A percentile compares a stretch with the other conserved stretches of the same genome.
These are phyloP conservation scores for Paradendryphiella salina DNA, from an alignment of 2,329 filamentous ascomycete species.

Conservation along the genomic window DNA sequence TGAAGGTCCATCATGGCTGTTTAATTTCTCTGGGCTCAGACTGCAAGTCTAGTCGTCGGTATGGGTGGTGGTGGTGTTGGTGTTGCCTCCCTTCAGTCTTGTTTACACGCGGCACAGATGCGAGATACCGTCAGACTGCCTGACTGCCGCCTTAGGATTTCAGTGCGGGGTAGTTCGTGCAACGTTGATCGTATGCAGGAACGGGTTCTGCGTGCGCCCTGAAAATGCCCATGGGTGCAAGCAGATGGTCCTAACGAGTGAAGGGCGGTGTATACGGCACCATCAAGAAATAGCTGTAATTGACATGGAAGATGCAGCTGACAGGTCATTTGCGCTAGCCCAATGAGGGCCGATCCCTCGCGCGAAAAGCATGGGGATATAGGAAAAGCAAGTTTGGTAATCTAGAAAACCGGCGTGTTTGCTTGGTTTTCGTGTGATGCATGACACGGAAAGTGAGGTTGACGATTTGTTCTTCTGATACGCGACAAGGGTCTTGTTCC, in stretches of 20 bases:
- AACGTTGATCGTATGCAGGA: neutral
- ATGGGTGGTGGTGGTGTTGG: neutral
- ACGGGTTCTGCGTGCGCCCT: neutral
- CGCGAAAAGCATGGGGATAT: conserved; percentile 9
- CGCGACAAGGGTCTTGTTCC: conserved; percentile 7
- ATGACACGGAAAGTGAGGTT: conserved; percentile 11
- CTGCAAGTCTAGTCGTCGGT: neutral
- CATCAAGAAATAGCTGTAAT: neutral
- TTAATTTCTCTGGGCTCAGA: neutral
- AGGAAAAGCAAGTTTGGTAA: conserved; percentile 12
- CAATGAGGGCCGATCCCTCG: conserved; percentile 3
- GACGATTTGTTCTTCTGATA: conserved; percentile 6
- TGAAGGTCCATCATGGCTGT: conserved; percentile 14
- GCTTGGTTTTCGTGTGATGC: conserved; percentile 5
- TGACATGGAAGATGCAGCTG: conserved; percentile 10
- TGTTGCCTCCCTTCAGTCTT: neutral
- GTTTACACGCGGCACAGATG: neutral
- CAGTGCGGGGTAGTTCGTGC: conserved; percentile 8
- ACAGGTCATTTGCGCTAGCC: conserved; percentile 12
- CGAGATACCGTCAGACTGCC: conserved; percentile 4
- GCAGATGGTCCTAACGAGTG: neutral
- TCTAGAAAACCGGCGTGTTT: conserved; percentile 10
- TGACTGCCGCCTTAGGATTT: conserved; percentile 1
- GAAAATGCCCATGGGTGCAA: neutral
- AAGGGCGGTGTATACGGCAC: conserved; percentile 5